These are phyloP conservation scores for Boletus sensibilis DNA, from an alignment of 768 basidiomycete species.

Conservation along the genomic window DNA sequence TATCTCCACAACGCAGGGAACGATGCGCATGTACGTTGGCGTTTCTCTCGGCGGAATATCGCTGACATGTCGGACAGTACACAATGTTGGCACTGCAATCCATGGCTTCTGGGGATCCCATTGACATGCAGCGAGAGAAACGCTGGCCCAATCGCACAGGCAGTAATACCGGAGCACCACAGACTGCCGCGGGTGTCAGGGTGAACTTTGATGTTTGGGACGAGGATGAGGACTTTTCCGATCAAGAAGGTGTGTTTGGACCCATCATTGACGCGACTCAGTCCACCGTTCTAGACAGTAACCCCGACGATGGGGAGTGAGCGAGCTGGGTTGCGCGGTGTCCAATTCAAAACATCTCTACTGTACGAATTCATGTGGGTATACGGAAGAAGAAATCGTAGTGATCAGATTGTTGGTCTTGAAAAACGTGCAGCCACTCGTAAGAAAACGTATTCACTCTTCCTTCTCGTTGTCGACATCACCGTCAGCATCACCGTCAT, in stretches of 20 bases:
- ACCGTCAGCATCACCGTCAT: conserved; percentile 40
- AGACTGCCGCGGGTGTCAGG: conserved; percentile 37
- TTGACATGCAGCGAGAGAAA: conserved; percentile 75
- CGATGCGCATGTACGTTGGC: conserved; percentile 66
- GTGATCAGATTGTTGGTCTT: conserved; percentile 2
- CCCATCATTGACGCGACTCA: conserved; percentile 20
- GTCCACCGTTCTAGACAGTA: neutral
- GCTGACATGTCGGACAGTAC: conserved; percentile 46
- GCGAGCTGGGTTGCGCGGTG: neutral
- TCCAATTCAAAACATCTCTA: conserved; percentile 1
- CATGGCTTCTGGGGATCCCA: conserved; percentile 72
- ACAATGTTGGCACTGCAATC: conserved; percentile 62
- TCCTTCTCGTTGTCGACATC: conserved; percentile 31
- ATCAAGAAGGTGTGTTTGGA: conserved; percentile 42
- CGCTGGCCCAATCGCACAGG: conserved; percentile 70
- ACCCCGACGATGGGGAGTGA: conserved; percentile 6
- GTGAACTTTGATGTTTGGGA: conserved; percentile 61
- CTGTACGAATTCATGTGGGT: conserved; percentile 6
- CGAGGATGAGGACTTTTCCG: conserved; percentile 50
- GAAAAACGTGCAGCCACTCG: neutral
- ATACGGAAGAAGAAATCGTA: conserved; percentile 5
- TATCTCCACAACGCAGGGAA: conserved; percentile 84
- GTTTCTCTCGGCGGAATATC: neutral
- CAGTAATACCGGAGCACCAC: conserved; percentile 19
- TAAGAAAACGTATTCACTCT: conserved; percentile 21